phyloP scores from a whole-genome alignment of 2,329 filamentous ascomycete genomes.

The Tolypocladium album region DNA sequence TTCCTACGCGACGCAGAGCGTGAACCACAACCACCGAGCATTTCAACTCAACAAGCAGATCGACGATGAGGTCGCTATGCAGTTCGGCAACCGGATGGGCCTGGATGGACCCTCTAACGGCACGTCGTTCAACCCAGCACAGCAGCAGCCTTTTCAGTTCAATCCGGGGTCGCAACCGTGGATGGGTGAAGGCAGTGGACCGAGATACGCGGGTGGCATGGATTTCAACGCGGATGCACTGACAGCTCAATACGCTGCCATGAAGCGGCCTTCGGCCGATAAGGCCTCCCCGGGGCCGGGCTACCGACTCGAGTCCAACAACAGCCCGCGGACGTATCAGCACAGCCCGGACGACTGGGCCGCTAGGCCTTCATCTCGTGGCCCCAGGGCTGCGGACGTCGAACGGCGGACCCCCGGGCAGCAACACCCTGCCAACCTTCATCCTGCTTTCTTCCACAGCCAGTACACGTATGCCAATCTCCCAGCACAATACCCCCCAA shows the following conservation, averaged over 20 bases:
- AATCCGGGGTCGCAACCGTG: slow-evolving; percentile 38
- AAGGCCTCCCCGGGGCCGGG: slow-evolving; percentile 22
- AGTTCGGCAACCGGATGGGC: slow-evolving; percentile 20
- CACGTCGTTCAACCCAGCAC: slow-evolving; percentile 15
- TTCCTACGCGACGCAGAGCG: slow-evolving; percentile 34
- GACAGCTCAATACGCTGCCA: slow-evolving; percentile 11
- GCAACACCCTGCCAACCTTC: slow-evolving; percentile 18
- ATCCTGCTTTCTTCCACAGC: slow-evolving; percentile 18
- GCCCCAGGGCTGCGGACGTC: slow-evolving; percentile 22
- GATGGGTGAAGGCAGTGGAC: slow-evolving; percentile 19
- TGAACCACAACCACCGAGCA: slow-evolving; percentile 24
- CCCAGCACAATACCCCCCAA: slow-evolving; percentile 21
- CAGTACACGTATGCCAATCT: slow-evolving; percentile 19
- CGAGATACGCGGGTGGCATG: slow-evolving; percentile 16
- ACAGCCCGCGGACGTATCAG: slow-evolving; percentile 14
- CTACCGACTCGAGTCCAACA: slow-evolving; percentile 17
- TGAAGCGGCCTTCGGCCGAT: slow-evolving; percentile 28
- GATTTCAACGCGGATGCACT: slow-evolving; percentile 22
- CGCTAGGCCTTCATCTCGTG: slow-evolving; percentile 21
- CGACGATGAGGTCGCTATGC: slow-evolving; percentile 24
- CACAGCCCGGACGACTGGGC: slow-evolving; percentile 27
- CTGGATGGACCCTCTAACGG: slow-evolving; percentile 18
- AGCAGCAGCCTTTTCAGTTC: slow-evolving; percentile 32
- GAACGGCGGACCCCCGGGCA: slow-evolving; percentile 26
- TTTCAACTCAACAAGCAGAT: slow-evolving; percentile 26